Evolutionary conservation across 2,329 filamentous ascomycete species (phyloP).

Genomic region (Ceratocystis destructans): DNA sequence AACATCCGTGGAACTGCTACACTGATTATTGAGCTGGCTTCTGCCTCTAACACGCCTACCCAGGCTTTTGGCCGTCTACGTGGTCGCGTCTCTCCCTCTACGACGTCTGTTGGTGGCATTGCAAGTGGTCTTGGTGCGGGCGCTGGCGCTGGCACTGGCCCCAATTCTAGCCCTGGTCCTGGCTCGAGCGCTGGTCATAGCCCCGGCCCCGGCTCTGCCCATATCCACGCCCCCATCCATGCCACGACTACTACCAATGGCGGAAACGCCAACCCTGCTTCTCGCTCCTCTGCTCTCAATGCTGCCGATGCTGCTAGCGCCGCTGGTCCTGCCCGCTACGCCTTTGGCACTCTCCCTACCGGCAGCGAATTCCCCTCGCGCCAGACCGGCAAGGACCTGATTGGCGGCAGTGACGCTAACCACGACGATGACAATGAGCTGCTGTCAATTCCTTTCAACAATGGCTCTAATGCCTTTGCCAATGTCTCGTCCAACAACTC

Average conservation of each 20-base stretch:
- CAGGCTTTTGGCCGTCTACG: conserved; percentile 13
- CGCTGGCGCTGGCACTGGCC: not conserved
- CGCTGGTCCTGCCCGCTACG: conserved; percentile 5
- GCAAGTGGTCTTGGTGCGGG: not conserved
- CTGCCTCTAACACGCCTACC: conserved; percentile 16
- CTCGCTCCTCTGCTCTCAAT: not conserved
- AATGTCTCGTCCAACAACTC: conserved; percentile 23
- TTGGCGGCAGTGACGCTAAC: conserved; percentile 48
- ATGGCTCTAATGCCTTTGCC: not conserved
- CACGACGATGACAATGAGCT: conserved; percentile 60
- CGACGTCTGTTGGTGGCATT: too few relatives aligned
- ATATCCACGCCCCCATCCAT: not conserved
- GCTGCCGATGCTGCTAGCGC: not conserved
- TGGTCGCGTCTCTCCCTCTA: conserved; percentile 10
- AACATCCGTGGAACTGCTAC: conserved; percentile 15
- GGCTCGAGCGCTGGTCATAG: not conserved
- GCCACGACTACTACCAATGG: not conserved
- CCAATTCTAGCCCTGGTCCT: not conserved
- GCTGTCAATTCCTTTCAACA: conserved; percentile 46
- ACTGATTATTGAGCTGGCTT: conserved; percentile 14
- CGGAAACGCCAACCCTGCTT: not conserved
- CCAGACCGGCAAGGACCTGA: conserved; percentile 55
- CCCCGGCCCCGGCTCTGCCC: not conserved
- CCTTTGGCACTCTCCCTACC: conserved; percentile 12
- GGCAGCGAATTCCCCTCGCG: conserved; percentile 39